Evolutionary conservation across 345 rosid genomes (phyloP), one percentile per base, ranked within the genome.

Genomic region (Melaleuca alternifolia): DNA sequence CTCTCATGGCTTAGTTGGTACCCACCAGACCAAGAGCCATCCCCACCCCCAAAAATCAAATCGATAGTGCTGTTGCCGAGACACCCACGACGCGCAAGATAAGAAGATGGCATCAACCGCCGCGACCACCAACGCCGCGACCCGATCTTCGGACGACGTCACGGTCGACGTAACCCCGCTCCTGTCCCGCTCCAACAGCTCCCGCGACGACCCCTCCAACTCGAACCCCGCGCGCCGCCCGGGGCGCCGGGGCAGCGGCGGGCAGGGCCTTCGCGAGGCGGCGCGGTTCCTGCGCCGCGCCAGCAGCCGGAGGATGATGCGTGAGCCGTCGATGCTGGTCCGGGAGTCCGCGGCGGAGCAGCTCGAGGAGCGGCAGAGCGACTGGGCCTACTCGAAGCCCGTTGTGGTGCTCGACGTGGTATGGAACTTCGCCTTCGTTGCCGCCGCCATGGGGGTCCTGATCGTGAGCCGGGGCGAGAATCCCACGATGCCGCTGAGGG

Each of bases 341-440:
- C 93, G 99, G 52, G 99, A 97, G 93, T 57, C 99, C 26, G 99
- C 99, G 1, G 98, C 99, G 33, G 99, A 97, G 94, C 98, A 97
- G 91, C 92, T 97, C 50, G 99, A 97, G 93, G 98, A 95, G 89
- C 94, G 98, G 54, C 99, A 96, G 94, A 96, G 97, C 90, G 99
- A 96, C 88, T 97, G 99, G 99, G 98, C 99, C 33, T 96, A 97
- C 87, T 97, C 99, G 51, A 95, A 94, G 91, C 99, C 99, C 37
- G 97, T 96, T 52, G 99, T 97, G 85, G 87, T 96, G 44, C 94
- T 97, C 23, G 99, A 97, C 65, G 89, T 94, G 85, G 57, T 96
- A 3, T 97, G 98, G 99, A 97, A 97, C 84, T 89, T 97, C 61
- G 96, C 96, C 11, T 97, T 97, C 33, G 95, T 97, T 51, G 96